Base-by-base conservation (phyloP, 371 early-diverging fungal species). In the Nosema bombycis region DNA sequence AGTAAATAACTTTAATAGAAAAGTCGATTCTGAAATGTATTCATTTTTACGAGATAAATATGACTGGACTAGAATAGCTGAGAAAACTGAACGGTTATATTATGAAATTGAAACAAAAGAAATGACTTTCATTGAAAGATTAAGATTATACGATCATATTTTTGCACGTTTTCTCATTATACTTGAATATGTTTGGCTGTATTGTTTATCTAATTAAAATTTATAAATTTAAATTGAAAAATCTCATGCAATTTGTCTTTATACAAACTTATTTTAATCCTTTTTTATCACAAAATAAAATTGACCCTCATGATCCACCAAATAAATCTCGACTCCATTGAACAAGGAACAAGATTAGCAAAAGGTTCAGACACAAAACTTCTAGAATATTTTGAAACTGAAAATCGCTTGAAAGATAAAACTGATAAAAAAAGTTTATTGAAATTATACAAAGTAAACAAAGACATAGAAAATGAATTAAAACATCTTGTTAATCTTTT, bases 121-220 rank as follows among this genome's bases (percentile, higher is more conserved):
- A 14, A 63, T 65, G 1, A 65, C 30, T 26, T 55, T 65, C 23
- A 56, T 15, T 21, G 38, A 74, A 18, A 64, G 75, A 33, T 34
- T 63, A 65, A 30, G 46, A 32, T 1, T 56, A 10, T 74, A 65
- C 30, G 29, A 54, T 24, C 32, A 46, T 15, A 34, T 55, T 18
- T 64, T 66, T 46, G 75, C 46, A 18, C 33, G 54, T 65, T 64
- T 74, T 56, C 29, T 74, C 6, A 74, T 74, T 29, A 74, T 66
- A 1, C 54, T 74, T 6, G 75, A 74, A 24, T 72, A 72, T 32
- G 15, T 72, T 0, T 56, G 56, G 23, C 72, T 72, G 14, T 72
- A 56, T 72, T 46, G 6, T 18, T 46, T 46, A 46, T 46, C 46
- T 46, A 46, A 46, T 10, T 46, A 46, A 46, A 46, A 10, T 46